Conservation (phyloP, 2,329 filamentous ascomycete genomes). For the Cordyceps cicadae region DNA sequence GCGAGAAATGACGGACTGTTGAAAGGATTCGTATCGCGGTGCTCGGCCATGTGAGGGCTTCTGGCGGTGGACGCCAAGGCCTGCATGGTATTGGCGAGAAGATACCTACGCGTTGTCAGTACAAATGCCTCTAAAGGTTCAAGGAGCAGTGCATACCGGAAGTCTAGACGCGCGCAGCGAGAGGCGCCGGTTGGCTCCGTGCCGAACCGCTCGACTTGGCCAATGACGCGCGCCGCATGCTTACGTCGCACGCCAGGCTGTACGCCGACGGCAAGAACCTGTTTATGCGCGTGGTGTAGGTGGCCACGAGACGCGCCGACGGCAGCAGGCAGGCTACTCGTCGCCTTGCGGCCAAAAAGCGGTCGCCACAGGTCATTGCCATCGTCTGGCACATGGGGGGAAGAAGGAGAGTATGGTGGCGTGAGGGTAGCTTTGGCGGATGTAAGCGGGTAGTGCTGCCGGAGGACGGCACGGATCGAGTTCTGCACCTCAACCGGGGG, state of each 20-base stretch:
- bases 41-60: slow-evolving; percentile 39
- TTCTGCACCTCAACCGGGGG: slow-evolving; percentile 50
- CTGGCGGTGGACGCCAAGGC: slow-evolving; percentile 43
- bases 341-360: slow-evolving; percentile 33
- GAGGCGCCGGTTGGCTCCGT: slow-evolving; percentile 39
- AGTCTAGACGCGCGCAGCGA: slow-evolving; percentile 48
- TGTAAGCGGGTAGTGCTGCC: slow-evolving; percentile 38
- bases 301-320: slow-evolving; percentile 15
- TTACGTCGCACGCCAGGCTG: slow-evolving; percentile 45
- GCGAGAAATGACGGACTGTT: slow-evolving; percentile 46
- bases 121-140: too few species aligned
- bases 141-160: slow-evolving; percentile 33
- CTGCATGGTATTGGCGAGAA: slow-evolving; percentile 54
- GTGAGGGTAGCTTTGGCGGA: slow-evolving; percentile 35
- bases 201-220: slow-evolving; percentile 48
- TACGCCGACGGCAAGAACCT: slow-evolving; percentile 52
- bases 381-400: background rate
- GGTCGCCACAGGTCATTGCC: slow-evolving; percentile 45
- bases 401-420: slow-evolving; percentile 38
- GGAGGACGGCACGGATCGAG: slow-evolving; percentile 44
- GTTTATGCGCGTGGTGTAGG: slow-evolving; percentile 36
- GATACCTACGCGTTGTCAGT: slow-evolving; percentile 20
- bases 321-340: slow-evolving; percentile 22
- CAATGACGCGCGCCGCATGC: slow-evolving; percentile 39
- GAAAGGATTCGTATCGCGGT: slow-evolving; percentile 37